Percentiles rank a stretch among this genome's conserved stretches.
Evolutionary conservation across 805 yeast genomes (phyloP).

Genomic region (Teunomyces barrocoloradensis): DNA sequence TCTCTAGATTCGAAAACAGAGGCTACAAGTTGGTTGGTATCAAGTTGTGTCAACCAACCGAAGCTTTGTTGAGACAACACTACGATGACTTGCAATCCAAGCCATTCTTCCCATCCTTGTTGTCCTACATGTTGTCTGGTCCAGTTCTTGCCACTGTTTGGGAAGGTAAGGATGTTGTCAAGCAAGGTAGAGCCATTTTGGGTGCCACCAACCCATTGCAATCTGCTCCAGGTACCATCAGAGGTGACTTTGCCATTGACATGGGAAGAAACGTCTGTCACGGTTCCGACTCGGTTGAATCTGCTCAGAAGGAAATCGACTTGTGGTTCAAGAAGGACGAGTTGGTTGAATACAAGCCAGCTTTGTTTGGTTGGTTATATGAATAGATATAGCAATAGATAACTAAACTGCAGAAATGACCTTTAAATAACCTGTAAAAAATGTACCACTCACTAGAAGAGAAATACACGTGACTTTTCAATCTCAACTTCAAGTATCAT

Average conservation of each 20-base stretch:
- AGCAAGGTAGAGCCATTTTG: conserved; percentile 94
- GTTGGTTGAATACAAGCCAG: conserved; percentile 85
- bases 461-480: not conserved
- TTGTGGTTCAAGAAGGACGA: conserved; percentile 99
- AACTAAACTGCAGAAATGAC: too few relatives aligned
- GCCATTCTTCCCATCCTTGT: conserved; percentile 97
- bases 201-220: conserved; percentile 99
- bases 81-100: conserved; percentile 92
- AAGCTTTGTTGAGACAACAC: conserved; percentile 85
- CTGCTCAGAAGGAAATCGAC: conserved; percentile 91
- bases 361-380: conserved; percentile 87
- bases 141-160: conserved; percentile 99
- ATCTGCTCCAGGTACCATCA: conserved; percentile 99
- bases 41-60: conserved; percentile 86
- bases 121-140: conserved; percentile 96
- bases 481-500: not conserved
- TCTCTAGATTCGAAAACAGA: conserved; percentile 92
- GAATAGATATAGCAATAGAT: conserved; percentile 50
- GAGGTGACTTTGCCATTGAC: conserved; percentile 98
- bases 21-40: conserved; percentile 97
- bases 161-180: conserved; percentile 99
- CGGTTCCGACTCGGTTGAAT: conserved; percentile 99
- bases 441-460: too few relatives aligned
- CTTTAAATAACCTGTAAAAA: too few relatives aligned
- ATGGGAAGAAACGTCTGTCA: conserved; percentile 99